Evolutionary conservation across 2,329 filamentous ascomycete genomes (phyloP), one percentile per base, ranked within the genome.

Genomic region (Samsoniella hepiali): DNA sequence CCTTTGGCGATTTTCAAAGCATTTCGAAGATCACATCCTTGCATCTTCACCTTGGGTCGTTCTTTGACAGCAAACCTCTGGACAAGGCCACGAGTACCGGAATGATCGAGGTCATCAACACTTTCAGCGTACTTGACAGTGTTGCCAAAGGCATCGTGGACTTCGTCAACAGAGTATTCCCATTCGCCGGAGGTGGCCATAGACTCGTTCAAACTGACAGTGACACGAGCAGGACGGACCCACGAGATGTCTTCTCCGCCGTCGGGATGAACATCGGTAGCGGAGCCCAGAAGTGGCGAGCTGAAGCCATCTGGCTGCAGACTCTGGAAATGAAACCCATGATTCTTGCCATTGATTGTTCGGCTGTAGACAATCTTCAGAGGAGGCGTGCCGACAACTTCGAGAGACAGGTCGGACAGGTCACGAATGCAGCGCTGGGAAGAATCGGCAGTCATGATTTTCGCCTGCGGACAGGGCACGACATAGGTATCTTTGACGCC

Each of bases 341-440:
- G 88, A 67, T 96, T 88, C 67, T 91, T 89, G 65, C 88, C 87
- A 69, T 98, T 97, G 69, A 97, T 88, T 7, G 88, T 89, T 61
- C 93, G 89, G 70, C 91, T 95, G 76, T 99, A 99, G 69, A 91
- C 91, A 69, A 99, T 91, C 73, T 93, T 93, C 67, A 99, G 81
- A 3, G 95, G 95, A 3, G 96, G 91, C 0, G 93, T 96, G 22
- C 95, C 95, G 67, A 90, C 84, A 4, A 97, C 91, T 70, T 94
- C 88, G 58, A 99, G 80, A 22, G 88, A 85, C 53, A 98, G 80
- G 71, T 97, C 87, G 2, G 95, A 98, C 42, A 98, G 78, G 69
- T 99, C 94, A 60, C 91, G 91, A 60, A 89, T 86, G 74, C 95
- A 99, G 70, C 91, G 90, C 67, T 91, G 83, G 2, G 81, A 77